Conservation (phyloP, 768 basidiomycete genomes). For the Serpula lacrymans region DNA sequence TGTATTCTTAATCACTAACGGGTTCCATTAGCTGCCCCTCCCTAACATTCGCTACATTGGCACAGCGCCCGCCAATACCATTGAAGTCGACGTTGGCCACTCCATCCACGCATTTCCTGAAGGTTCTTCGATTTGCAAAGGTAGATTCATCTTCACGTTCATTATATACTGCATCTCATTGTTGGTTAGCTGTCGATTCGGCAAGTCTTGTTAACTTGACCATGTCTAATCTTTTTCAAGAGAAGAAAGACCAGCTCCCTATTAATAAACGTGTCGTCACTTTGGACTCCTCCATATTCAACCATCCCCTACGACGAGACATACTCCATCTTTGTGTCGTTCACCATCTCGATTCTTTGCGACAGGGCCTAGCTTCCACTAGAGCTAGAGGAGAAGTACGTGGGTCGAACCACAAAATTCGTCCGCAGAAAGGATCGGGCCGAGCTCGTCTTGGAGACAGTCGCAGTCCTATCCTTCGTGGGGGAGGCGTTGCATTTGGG, state of each 20-base stretch:
- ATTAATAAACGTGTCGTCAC: constrained; percentile 50
- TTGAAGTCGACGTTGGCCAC: neutral
- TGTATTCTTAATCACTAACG: too few species aligned
- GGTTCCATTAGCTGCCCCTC: too few species aligned
- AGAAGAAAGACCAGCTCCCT: constrained; percentile 35
- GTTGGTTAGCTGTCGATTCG: constrained; percentile 33
- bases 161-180: constrained; percentile 4
- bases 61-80: too few species aligned
- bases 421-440: constrained; percentile 90
- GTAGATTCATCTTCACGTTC: constrained; percentile 11
- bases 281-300: constrained; percentile 81
- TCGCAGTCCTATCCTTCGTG: constrained; percentile 82
- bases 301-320: constrained; percentile 84
- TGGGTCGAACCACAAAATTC: constrained; percentile 86
- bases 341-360: constrained; percentile 81
- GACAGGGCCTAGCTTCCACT: constrained; percentile 90
- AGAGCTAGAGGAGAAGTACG: constrained; percentile 90
- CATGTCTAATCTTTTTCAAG: constrained; percentile 56
- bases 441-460: constrained; percentile 86
- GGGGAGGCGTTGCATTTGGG: constrained; percentile 91
- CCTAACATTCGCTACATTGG: too few species aligned
- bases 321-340: constrained; percentile 91
- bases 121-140: constrained; percentile 10
- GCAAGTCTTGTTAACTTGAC: constrained; percentile 53
- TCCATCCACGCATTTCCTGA: neutral